phyloP scores from a whole-genome alignment of 257 asterid species.

The Salvia hispanica region DNA sequence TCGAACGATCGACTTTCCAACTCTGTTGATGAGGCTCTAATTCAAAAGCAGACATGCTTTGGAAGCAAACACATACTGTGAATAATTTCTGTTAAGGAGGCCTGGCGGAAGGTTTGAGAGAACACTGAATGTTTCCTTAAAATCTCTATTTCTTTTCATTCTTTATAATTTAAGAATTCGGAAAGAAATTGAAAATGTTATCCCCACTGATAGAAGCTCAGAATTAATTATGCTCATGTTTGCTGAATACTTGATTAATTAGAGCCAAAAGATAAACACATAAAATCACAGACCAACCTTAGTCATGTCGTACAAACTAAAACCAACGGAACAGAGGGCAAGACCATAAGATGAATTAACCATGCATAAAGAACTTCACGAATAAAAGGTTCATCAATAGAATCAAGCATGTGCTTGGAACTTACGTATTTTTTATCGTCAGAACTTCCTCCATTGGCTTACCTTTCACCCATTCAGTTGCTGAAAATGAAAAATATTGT shows the following conservation, averaged over 20 bases:
- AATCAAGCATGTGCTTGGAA: constrained; percentile 18
- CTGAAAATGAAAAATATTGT: constrained; percentile 44
- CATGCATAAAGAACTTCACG: not conserved
- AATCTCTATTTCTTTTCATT: not conserved
- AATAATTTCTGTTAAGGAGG: not conserved
- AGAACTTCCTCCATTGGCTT: constrained; percentile 88
- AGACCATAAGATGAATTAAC: not conserved
- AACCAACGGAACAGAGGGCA: not conserved
- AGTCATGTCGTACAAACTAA: constrained; percentile 7
- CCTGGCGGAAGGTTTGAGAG: not conserved
- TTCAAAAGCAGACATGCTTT: not conserved
- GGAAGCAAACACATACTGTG: not conserved
- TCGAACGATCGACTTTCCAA: not conserved
- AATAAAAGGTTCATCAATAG: not conserved
- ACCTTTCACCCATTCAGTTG: constrained; percentile 97
- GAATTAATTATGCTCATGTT: not conserved
- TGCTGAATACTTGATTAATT: not conserved
- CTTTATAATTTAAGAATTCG: not conserved
- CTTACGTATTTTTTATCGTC: constrained; percentile 86
- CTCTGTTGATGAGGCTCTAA: not conserved
- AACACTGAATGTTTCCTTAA: not conserved
- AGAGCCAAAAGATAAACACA: not conserved
- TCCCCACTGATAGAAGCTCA: not conserved
- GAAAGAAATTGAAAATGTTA: not conserved
- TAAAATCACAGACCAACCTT: not conserved